phyloP scores from a whole-genome alignment of 2,329 filamentous ascomycete genomes.

The Penicillium psychrosexuale region DNA sequence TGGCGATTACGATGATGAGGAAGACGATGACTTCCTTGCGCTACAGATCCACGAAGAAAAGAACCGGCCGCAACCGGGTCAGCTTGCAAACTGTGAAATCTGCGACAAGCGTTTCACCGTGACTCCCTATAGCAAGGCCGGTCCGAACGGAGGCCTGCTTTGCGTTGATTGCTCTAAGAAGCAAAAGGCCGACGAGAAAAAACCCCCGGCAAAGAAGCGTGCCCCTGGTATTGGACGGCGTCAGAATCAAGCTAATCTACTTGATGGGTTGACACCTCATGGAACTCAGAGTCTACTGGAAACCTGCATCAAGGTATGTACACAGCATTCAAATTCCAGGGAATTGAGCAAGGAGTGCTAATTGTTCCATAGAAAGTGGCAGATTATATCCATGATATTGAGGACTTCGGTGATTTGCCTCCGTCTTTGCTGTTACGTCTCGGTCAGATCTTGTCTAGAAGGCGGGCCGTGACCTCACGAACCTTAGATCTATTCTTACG shows the following conservation, averaged over 20 bases:
- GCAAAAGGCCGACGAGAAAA: slow-evolving; percentile 63
- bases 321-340: neutral
- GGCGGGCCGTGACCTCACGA: slow-evolving; percentile 53
- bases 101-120: slow-evolving; percentile 90
- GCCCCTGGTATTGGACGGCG: slow-evolving; percentile 62
- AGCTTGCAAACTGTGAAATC: slow-evolving; percentile 81
- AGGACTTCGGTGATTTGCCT: slow-evolving; percentile 63
- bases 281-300: slow-evolving; percentile 49
- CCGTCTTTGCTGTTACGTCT: slow-evolving; percentile 55
- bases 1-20: slow-evolving; percentile 45
- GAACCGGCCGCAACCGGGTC: slow-evolving; percentile 65
- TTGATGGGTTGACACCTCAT: slow-evolving; percentile 63
- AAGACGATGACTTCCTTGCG: slow-evolving; percentile 46
- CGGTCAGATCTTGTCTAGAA: slow-evolving; percentile 63
- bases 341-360: slow-evolving; percentile 8
- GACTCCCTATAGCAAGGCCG: slow-evolving; percentile 79
- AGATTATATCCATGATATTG: slow-evolving; percentile 61
- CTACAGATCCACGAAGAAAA: slow-evolving; percentile 57
- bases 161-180: slow-evolving; percentile 79
- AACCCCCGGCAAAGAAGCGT: slow-evolving; percentile 52
- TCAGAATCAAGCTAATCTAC: slow-evolving; percentile 75
- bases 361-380: slow-evolving; percentile 52
- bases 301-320: slow-evolving; percentile 56
- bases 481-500: slow-evolving; percentile 48
- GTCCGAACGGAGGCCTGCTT: slow-evolving; percentile 79